These are phyloP conservation scores for Fusarium sp. DNA, from an alignment of 2,329 filamentous ascomycete species.

Conservation along the genomic window DNA sequence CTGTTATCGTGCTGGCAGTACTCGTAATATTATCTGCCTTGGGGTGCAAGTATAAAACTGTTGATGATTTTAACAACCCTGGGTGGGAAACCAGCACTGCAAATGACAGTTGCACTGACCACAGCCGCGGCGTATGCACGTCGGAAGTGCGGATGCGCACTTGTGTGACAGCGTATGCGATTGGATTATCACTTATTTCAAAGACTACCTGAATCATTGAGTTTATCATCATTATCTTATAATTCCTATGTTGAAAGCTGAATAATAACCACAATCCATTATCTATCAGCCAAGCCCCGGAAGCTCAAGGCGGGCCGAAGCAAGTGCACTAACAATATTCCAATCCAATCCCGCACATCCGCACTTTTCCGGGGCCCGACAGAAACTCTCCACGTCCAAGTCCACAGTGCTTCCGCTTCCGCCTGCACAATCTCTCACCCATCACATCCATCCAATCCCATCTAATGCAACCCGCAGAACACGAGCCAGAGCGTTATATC, in stretches of 20 bases:
- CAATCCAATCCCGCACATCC: slow-evolving; percentile 24
- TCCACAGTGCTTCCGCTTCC: slow-evolving; percentile 44
- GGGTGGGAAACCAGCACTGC: too few relatives aligned
- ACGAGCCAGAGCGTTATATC: slow-evolving; percentile 49
- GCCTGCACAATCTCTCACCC: slow-evolving; percentile 33
- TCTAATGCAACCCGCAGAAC: slow-evolving; percentile 38
- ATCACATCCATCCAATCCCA: not conserved
- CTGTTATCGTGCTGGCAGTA: too few relatives aligned
- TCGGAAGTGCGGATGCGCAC: not conserved
- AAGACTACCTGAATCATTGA: not conserved
- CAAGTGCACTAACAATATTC: slow-evolving; percentile 40
- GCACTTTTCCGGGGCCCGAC: slow-evolving; percentile 26
- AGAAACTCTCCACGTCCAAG: not conserved
- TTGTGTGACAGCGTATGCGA: not conserved
- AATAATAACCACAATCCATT: not conserved
- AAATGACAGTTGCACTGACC: too few relatives aligned
- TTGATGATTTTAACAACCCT: too few relatives aligned
- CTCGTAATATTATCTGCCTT: too few relatives aligned
- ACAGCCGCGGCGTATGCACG: not conserved
- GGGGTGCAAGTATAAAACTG: too few relatives aligned
- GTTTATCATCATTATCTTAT: not conserved
- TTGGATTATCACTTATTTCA: not conserved
- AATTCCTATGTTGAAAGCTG: fast-evolving
- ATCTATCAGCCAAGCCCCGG: slow-evolving; percentile 10
- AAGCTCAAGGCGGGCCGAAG: slow-evolving; percentile 31